Conservation (phyloP, 257 asterid species). For the Echites panduratus region DNA sequence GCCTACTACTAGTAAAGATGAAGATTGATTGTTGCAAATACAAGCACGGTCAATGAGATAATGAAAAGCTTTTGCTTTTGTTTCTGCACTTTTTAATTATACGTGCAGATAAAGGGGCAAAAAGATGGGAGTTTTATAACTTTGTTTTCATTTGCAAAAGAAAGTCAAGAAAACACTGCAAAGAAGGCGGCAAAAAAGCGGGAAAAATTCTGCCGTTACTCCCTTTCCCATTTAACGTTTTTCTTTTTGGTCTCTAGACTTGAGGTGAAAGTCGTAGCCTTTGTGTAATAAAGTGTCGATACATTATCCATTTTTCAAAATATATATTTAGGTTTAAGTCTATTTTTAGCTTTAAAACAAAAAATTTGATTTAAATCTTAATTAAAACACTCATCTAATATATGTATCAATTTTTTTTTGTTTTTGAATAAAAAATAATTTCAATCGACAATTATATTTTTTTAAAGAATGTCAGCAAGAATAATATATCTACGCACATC, state of each 20-base stretch:
- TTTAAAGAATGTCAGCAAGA: too few relatives aligned
- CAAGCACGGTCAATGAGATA: conserved; percentile 9
- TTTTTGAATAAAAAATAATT: too few relatives aligned
- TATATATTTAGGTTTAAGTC: too few relatives aligned
- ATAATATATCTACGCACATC: too few relatives aligned
- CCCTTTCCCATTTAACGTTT: conserved; percentile 17
- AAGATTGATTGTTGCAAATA: background rate
- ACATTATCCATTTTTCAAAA: too few relatives aligned
- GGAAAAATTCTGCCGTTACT: conserved; percentile 34
- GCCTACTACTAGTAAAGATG: background rate
- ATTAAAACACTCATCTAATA: too few relatives aligned
- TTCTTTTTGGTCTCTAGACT: background rate
- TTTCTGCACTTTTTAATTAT: conserved; percentile 4
- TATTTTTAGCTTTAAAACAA: too few relatives aligned
- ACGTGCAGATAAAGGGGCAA: conserved; percentile 32
- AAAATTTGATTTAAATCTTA: too few relatives aligned
- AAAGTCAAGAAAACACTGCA: conserved; percentile 34
- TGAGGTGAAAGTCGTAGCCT: background rate
- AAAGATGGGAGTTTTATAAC: conserved; percentile 29
- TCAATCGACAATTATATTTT: too few relatives aligned
- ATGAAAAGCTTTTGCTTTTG: conserved; percentile 18
- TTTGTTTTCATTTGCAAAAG: conserved; percentile 28
- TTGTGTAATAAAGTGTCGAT: too few relatives aligned
- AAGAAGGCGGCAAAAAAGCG: conserved; percentile 22
- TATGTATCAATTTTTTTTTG: too few relatives aligned